phyloP scores from a whole-genome alignment of 2,329 filamentous ascomycete genomes.

The Myriosclerotinia scirpicola region DNA sequence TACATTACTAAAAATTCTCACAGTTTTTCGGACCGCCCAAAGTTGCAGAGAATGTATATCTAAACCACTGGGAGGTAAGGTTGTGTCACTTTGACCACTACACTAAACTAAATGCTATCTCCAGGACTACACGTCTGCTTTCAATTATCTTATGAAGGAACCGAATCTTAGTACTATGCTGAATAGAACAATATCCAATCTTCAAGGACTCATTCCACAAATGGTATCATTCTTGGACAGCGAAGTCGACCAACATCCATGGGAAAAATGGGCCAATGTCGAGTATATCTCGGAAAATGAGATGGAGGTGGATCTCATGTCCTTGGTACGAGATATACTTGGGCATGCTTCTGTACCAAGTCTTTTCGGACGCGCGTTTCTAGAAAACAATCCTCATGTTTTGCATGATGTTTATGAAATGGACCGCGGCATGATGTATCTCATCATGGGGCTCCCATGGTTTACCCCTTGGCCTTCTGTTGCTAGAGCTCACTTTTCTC shows the following conservation, averaged over 20 bases:
- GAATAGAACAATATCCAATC: constrained; percentile 41
- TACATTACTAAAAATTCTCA: not conserved
- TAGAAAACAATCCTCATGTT: constrained; percentile 53
- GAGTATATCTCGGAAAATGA: constrained; percentile 46
- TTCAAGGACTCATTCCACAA: constrained; percentile 51
- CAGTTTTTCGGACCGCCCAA: constrained; percentile 39
- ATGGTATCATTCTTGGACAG: constrained; percentile 60
- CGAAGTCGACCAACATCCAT: constrained; percentile 59
- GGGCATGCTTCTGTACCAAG: constrained; percentile 51
- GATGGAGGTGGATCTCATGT: constrained; percentile 53
- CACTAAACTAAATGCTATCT: constrained; percentile 33
- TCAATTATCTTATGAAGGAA: constrained; percentile 48
- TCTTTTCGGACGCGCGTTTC: constrained; percentile 53
- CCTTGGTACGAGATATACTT: constrained; percentile 57
- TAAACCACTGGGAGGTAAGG: constrained; percentile 33
- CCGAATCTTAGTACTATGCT: constrained; percentile 47
- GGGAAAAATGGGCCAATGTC: constrained; percentile 57
- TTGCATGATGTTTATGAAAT: constrained; percentile 56
- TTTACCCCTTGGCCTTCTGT: constrained; percentile 54
- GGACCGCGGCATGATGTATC: constrained; percentile 53
- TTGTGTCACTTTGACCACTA: constrained; percentile 34
- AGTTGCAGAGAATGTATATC: constrained; percentile 32
- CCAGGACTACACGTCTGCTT: constrained; percentile 6
- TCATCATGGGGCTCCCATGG: constrained; percentile 56
- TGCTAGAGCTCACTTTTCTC: constrained; percentile 49